phyloP scores from a whole-genome alignment of 257 asterid genomes.

The Solanum lignicaule region DNA sequence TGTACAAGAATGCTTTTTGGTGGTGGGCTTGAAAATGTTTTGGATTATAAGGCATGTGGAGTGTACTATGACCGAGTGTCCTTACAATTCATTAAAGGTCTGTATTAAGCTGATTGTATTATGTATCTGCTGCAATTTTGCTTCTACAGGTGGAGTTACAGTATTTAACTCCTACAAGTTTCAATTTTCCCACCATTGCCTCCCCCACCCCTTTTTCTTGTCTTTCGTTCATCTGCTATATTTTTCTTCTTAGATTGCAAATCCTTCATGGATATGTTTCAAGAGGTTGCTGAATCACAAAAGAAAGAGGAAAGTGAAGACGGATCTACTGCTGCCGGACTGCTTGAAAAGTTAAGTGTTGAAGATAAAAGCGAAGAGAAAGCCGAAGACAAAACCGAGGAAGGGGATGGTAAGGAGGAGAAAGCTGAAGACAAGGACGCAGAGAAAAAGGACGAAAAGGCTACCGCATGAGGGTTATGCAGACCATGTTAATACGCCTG shows the following conservation, averaged over 20 bases:
- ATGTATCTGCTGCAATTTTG: neutral
- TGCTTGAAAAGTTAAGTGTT: constrained; percentile 35
- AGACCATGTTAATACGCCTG: neutral
- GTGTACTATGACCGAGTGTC: neutral
- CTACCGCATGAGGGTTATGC: constrained; percentile 7
- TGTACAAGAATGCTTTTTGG: neutral
- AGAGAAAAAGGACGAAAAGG: constrained; percentile 10
- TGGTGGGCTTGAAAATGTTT: neutral
- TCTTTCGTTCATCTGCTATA: neutral
- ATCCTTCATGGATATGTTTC: constrained; percentile 27
- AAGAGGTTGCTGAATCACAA: constrained; percentile 39
- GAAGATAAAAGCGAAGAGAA: constrained; percentile 18
- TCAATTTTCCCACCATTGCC: neutral
- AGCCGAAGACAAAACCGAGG: constrained; percentile 6
- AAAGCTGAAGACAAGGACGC: constrained; percentile 10
- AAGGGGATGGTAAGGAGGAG: constrained; percentile 14
- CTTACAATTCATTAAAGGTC: neutral
- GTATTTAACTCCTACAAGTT: neutral
- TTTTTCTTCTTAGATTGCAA: constrained; percentile 28
- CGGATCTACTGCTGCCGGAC: constrained; percentile 30
- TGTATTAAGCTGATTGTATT: neutral
- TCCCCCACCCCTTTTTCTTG: neutral
- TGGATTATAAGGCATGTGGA: too few species aligned
- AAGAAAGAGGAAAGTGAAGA: constrained; percentile 22
- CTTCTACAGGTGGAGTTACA: neutral